Percentiles rank a stretch among this genome's conserved stretches.
Conservation (phyloP, 371 early-diverging fungal species). For the Syncephalis plumigaleata region DNA sequence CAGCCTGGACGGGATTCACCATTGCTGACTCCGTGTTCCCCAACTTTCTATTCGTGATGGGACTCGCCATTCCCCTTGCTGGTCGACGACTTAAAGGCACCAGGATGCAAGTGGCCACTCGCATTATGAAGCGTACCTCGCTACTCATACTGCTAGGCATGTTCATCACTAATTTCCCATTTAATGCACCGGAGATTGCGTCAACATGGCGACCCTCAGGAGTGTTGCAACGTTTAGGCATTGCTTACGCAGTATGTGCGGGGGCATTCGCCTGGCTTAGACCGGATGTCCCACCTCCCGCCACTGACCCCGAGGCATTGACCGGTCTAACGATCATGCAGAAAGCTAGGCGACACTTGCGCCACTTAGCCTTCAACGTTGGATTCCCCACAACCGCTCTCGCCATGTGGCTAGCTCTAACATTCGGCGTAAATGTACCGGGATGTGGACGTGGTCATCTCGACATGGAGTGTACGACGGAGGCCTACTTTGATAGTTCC, state of each 20-base stretch:
- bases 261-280: slow-evolving; percentile 10
- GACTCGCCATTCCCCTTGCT: slow-evolving; percentile 25
- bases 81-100: not conserved
- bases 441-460: slow-evolving; percentile 8
- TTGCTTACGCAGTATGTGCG: slow-evolving; percentile 12
- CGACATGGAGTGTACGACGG: slow-evolving; percentile 18
- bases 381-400: slow-evolving; percentile 6
- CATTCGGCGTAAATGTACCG: slow-evolving; percentile 12
- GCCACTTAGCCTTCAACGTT: not conserved
- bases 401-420: slow-evolving; percentile 18
- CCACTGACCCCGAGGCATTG: slow-evolving; percentile 4
- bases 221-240: slow-evolving; percentile 18
- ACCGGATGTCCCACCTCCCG: slow-evolving; percentile 7
- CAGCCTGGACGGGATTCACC: slow-evolving; percentile 24
- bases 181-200: slow-evolving; percentile 7
- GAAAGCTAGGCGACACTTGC: not conserved
- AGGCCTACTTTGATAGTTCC: slow-evolving; percentile 18
- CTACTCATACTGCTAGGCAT: slow-evolving; percentile 18
- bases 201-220: slow-evolving; percentile 14
- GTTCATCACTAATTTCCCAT: slow-evolving; percentile 13
- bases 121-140: slow-evolving; percentile 13
- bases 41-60: slow-evolving; percentile 23
- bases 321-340: slow-evolving; percentile 3
- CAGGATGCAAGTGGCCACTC: not conserved
- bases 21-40: slow-evolving; percentile 30